phyloP scores from a whole-genome alignment of 352 stramenopile species.

The Phytophthora quininea region DNA sequence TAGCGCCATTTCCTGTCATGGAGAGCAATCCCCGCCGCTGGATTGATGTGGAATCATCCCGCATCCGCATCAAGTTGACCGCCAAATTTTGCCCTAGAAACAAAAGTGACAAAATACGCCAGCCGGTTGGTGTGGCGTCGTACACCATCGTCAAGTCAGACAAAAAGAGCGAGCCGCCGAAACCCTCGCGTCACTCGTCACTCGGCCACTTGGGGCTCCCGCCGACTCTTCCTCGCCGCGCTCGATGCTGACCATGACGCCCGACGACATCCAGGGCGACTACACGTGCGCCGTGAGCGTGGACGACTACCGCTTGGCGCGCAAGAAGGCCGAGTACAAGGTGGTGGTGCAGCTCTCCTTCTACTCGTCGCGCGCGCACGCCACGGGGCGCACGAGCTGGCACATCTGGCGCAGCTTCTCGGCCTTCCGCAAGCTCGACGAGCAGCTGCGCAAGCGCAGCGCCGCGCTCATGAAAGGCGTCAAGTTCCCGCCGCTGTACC shows the following conservation, averaged over 20 bases:
- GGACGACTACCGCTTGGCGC: conserved; percentile 69
- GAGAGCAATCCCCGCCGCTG: too few species aligned
- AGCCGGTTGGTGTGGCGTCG: background rate
- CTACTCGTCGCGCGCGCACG: conserved; percentile 77
- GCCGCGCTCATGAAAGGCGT: conserved; percentile 78
- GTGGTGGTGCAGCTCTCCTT: conserved; percentile 73
- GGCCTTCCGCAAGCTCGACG: conserved; percentile 82
- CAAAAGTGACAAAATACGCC: too few species aligned
- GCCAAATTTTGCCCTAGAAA: too few species aligned
- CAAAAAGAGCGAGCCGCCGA: background rate
- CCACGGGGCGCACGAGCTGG: conserved; percentile 69
- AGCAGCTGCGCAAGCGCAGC: conserved; percentile 80
- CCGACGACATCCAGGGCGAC: conserved; percentile 84
- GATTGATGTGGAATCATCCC: too few species aligned
- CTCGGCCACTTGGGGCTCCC: too few species aligned
- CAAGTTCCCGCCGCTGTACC: conserved; percentile 84
- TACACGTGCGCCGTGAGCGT: conserved; percentile 66
- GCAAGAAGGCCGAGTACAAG: conserved; percentile 86
- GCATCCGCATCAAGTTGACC: too few species aligned
- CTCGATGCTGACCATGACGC: conserved; percentile 58
- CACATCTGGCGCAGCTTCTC: conserved; percentile 86
- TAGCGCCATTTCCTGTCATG: too few species aligned
- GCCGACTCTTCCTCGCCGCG: background rate
- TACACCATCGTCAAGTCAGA: conserved; percentile 1
- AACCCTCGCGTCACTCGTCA: conserved; percentile 1